Base-by-base conservation (phyloP, 345 rosid species). In the Hibiscus mutabilis region DNA sequence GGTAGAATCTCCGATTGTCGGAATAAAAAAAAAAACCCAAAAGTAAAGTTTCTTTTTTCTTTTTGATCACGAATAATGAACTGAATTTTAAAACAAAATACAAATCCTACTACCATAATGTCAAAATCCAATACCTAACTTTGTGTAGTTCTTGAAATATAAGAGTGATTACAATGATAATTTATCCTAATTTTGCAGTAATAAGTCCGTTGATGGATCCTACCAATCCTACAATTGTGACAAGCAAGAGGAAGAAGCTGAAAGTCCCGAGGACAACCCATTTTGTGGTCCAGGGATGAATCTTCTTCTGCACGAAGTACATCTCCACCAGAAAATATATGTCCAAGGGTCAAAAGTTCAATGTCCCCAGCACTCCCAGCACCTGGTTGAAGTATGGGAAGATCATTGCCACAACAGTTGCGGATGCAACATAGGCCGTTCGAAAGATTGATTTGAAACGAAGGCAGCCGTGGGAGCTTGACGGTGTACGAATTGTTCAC, bases 341-440 rank as follows among this genome's bases (percentile, higher is more conserved):
- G 2, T 88, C 77, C 68, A 88, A 60, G 11, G 93, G 93, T 90
- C 93, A 88, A 55, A 88, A 88, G 74, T 83, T 83, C 73, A 88
- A 15, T 8, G 90, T 87, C 47, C 93, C 93, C 9, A 88, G n/a
- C 55, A 84, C 75, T 51, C 84, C 90, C 25, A 86, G 19, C 3
- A 88, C 76, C 13, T 83, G 78, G 80, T 88, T 88, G 85, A 88
- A 88, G 77, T 88, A 88, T 11, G 93, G 90, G 74, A 88, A 88
- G 55, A 73, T 10, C 66, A 83, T 71, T 6, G 89, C 84, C 44
- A 84, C 4, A 0, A n/a, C 83, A 3, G 84, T 80, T 1, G 87
- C 83, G 6, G 87, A 76, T 6, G 61, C 78, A 1, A 88, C 89
- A 11, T 81, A 88, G 0, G 52, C 74, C 1, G 85, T 84, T 63